A percentile compares a stretch with the other conserved stretches of the same genome.
Evolutionary conservation across 306 rosid genomes (phyloP).

Genomic region (Malus fusca): DNA sequence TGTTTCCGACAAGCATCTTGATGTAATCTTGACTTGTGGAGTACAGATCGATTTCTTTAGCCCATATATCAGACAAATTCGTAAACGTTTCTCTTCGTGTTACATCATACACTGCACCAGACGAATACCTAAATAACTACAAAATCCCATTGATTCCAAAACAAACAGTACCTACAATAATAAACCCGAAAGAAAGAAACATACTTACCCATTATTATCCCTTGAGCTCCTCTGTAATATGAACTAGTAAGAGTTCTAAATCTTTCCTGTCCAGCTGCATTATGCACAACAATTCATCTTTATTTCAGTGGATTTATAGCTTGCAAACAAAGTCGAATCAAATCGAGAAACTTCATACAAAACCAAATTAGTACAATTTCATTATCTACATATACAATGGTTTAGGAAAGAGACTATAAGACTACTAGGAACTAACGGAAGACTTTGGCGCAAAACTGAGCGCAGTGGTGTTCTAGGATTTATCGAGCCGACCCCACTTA

Average conservation of each 20-base stretch:
- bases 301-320: neutral
- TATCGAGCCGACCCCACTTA: too few relatives aligned
- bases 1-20: constrained; percentile 83
- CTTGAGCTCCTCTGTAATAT: constrained; percentile 89
- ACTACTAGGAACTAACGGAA: too few relatives aligned
- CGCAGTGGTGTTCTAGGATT: too few relatives aligned
- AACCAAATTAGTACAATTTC: neutral
- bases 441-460: too few relatives aligned
- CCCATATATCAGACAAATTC: constrained; percentile 80
- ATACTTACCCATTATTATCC: constrained; percentile 68
- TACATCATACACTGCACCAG: constrained; percentile 59
- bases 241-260: constrained; percentile 83
- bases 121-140: neutral
- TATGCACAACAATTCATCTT: neutral
- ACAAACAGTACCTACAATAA: neutral
- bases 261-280: constrained; percentile 85
- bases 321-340: neutral
- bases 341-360: neutral
- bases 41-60: constrained; percentile 67
- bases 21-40: constrained; percentile 75
- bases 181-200: neutral
- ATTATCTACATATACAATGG: neutral
- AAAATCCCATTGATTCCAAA: neutral
- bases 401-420: neutral
- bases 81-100: constrained; percentile 64